Evolutionary conservation across 202 grass and related monocot genomes (phyloP), one percentile per base, ranked within the genome.

Genomic region (Saccharum hybrid): DNA sequence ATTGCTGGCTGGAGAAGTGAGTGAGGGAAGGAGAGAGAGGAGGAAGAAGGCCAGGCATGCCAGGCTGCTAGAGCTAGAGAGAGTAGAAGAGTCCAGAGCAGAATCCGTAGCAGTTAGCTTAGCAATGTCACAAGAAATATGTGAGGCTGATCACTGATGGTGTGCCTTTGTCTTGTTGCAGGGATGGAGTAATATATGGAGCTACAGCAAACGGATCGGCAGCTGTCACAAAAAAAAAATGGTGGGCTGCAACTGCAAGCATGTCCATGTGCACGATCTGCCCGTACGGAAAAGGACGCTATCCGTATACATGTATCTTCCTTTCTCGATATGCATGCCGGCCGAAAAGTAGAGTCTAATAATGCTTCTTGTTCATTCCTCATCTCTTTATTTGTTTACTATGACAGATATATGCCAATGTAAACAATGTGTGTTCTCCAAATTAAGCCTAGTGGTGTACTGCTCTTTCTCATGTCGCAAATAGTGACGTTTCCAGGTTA

Each of bases 221-320:
- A n/a, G n/a, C n/a, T n/a, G n/a, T n/a, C n/a, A n/a, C n/a, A n/a
- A n/a, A n/a, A 26, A 52, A 51, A 51, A 51, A 52, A 49, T 18
- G 48, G 48, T 52, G 48, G 48, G 49, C 49, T 56, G 16, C 18
- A 56, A 1, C 18, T n/a, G 64, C 30, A 26, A 1, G 57, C 63
- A 16, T 56, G 64, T 56, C 46, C 65, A 69, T 80, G 46, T 80
- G 77, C 64, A 40, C 21, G 63, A 33, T 22, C 48, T 38, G 19
- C 1, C 30, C 64, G 34, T 69, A 52, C 33, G 49, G 72, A 59
- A 56, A 37, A 37, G 72, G 72, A 80, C 33, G 52, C 11, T 0
- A 39, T 59, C 72, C 33, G 34, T 60, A 75, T 49, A 73, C 8
- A 18, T 49, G 26, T 74, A 54, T 73, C 71, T 52, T 10, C 45